Evolutionary conservation across 306 rosid species (phyloP), one percentile per base, ranked within the genome.

Genomic region (Casuarina cunninghamiana): DNA sequence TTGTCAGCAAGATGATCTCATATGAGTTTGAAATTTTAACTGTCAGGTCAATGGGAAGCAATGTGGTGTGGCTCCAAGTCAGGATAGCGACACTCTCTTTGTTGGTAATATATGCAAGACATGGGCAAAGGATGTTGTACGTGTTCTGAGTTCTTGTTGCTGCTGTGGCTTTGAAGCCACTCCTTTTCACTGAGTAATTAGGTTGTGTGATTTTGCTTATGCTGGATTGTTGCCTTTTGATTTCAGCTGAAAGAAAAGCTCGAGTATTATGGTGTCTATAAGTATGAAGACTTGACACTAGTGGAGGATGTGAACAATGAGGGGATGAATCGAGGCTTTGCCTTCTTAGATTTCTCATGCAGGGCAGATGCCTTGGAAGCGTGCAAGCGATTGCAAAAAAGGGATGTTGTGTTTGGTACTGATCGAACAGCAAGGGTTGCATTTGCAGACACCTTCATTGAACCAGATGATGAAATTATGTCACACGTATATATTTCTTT

Each of bases 31-130:
- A 17, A 67, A 8, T 42, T 66, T 41, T 10, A 42, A 37, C 69
- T 35, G 69, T 67, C 71, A 67, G 71, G 71, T 67, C n/a, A 67
- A 67, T 67, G 71, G 71, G 50, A 67, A 67, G 71, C 71, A 67
- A 42, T 67, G 71, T 67, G 71, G 71, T 32, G 71, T 67, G 13
- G 71, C 71, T 67, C 71, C 71, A 67, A 67, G 71, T 67, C 71
- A 67, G 42, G 71, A 67, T 17, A 67, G 71, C 17, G 71, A 67
- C 50, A 67, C 71, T 17, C 71, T 67, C 46, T 67, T 67, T 42
- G 71, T 67, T 67, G 71, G 71, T 67, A 67, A 67, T 15, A 42
- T 67, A 67, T 67, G 71, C 71, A 67, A 67, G 50, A 42, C 71
- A 42, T 67, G 71, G 71, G 46, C 6, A 67, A 67, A 9, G 71